A percentile compares a stretch with the other conserved stretches of the same genome.
These are phyloP conservation scores for Xylaria sp. DNA, from an alignment of 2,329 filamentous ascomycete species.

Conservation along the genomic window DNA sequence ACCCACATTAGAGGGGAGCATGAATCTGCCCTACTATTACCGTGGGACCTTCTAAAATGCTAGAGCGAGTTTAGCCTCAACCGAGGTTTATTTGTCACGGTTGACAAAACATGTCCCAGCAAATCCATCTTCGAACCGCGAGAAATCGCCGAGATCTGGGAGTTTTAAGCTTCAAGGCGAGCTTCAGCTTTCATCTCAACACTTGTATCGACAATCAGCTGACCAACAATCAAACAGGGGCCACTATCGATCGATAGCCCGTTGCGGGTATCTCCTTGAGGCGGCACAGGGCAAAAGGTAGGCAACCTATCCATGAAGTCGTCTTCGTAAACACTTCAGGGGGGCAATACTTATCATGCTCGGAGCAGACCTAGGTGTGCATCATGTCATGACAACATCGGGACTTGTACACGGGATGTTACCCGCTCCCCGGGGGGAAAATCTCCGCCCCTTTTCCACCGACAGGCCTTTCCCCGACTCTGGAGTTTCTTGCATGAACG, in stretches of 20 bases:
- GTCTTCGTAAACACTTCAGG: not conserved
- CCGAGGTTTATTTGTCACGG: not conserved
- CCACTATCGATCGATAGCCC: not conserved
- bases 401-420: not conserved
- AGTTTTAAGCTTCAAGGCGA: not conserved
- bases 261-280: not conserved
- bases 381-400: not conserved
- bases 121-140: not conserved
- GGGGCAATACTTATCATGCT: not conserved
- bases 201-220: not conserved
- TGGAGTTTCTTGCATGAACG: not conserved
- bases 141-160: not conserved
- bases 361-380: not conserved
- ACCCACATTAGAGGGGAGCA: no score
- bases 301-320: not conserved
- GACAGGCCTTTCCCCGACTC: not conserved
- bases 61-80: no score
- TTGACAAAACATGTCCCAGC: not conserved
- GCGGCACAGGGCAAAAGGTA: not conserved
- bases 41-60: no score
- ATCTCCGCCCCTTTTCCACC: not conserved
- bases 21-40: no score
- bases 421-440: not conserved
- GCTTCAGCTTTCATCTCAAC: not conserved
- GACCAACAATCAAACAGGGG: not conserved